phyloP scores from a whole-genome alignment of 2,329 filamentous ascomycete species.

The Fusarium sp. region DNA sequence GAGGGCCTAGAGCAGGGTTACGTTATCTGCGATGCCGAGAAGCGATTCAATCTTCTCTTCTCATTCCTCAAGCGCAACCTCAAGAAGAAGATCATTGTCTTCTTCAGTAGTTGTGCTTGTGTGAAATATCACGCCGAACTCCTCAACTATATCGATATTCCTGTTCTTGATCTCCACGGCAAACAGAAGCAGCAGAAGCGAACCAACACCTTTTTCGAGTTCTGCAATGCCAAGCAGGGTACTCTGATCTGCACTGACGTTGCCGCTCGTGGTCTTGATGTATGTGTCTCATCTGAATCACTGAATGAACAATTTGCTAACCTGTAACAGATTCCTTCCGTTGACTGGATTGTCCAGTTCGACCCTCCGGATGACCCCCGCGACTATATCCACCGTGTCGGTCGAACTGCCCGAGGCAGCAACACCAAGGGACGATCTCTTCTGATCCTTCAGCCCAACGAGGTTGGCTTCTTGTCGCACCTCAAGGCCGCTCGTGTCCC shows the following conservation, averaged over 20 bases:
- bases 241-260: constrained; percentile 97
- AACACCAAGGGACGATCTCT: constrained; percentile 87
- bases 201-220: constrained; percentile 99
- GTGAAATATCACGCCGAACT: constrained; percentile 97
- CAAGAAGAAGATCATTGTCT: constrained; percentile 98
- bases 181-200: constrained; percentile 99
- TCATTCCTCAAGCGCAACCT: constrained; percentile 89
- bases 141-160: constrained; percentile 96
- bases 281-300: constrained; percentile 50
- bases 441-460: constrained; percentile 91
- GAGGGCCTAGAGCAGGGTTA: constrained; percentile 96
- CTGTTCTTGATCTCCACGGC: constrained; percentile 85
- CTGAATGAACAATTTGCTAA: constrained; percentile 17
- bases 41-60: constrained; percentile 92
- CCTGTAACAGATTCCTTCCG: constrained; percentile 76
- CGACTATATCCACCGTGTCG: constrained; percentile 95
- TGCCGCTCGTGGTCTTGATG: constrained; percentile 90
- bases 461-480: constrained; percentile 91
- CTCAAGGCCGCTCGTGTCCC: constrained; percentile 92
- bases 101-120: constrained; percentile 91
- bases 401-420: constrained; percentile 88
- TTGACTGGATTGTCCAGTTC: constrained; percentile 97
- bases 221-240: constrained; percentile 78
- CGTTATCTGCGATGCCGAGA: constrained; percentile 91
- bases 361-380: constrained; percentile 91